Conservation (phyloP, 805 yeast species). For the Wickerhamomyces strasburgensis region DNA sequence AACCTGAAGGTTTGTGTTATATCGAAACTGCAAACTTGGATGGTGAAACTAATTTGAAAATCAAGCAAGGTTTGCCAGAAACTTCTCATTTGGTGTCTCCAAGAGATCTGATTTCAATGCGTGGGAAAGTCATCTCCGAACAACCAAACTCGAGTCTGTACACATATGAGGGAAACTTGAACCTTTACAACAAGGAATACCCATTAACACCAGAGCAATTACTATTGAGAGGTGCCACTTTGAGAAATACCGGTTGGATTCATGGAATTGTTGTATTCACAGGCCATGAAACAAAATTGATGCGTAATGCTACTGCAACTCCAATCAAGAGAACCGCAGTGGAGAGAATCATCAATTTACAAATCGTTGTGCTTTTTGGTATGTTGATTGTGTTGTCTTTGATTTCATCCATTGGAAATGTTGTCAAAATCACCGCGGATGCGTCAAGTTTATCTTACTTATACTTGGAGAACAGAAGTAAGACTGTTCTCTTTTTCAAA, state of each 20-base stretch:
- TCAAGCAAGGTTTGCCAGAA: constrained; percentile 81
- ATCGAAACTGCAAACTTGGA: constrained; percentile 96
- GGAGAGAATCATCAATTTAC: constrained; percentile 89
- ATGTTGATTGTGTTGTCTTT: constrained; percentile 71
- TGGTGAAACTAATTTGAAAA: constrained; percentile 95
- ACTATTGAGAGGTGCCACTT: constrained; percentile 89
- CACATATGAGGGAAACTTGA: constrained; percentile 85
- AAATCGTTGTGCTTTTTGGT: constrained; percentile 81
- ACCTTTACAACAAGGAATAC: constrained; percentile 50
- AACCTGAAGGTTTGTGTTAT: constrained; percentile 96
- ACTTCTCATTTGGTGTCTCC: constrained; percentile 72
- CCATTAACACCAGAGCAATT: constrained; percentile 89
- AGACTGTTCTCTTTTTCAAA: constrained; percentile 68
- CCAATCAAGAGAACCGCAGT: constrained; percentile 97
- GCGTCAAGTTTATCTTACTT: constrained; percentile 56
- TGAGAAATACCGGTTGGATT: constrained; percentile 93
- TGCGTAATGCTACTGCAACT: constrained; percentile 98
- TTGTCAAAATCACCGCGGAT: constrained; percentile 58
- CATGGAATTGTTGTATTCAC: constrained; percentile 92
- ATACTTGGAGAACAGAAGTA: constrained; percentile 61
- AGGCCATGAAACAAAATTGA: constrained; percentile 96
- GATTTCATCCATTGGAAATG: constrained; percentile 85
- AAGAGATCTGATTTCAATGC: constrained; percentile 44
- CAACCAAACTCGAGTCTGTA: constrained; percentile 91
- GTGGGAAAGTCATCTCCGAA: constrained; percentile 71